Base-by-base conservation (phyloP, 1,284 basidiomycete genomes). In the Macrocystidia cucumis region DNA sequence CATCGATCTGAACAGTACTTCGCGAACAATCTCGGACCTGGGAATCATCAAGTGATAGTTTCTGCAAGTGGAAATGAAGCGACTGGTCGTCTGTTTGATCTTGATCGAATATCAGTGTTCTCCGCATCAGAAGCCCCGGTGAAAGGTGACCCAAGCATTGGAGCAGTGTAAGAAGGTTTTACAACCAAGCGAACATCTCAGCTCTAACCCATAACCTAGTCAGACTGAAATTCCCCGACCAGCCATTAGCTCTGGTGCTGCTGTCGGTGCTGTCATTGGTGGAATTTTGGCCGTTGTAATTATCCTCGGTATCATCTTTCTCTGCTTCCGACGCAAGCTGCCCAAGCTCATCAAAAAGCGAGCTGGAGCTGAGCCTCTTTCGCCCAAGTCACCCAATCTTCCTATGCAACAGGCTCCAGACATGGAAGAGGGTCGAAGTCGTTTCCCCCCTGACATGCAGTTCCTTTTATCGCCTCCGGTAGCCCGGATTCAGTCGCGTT, bases 31-130 rank as follows among this genome's bases (percentile, higher is more conserved):
- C 42, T 70, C n/a, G 59, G 53, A 17, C 24, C 53, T 17, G 49
- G 47, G 7, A 32, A 47, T 13, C 65, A 68, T 42, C 50, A 44
- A 20, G 41, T 71, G 19, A 50, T 55, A 0, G 42, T 67, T 17
- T 54, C 55, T 17, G 49, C 57, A 9, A 46, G 52, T 35, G 48
- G 50, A 16, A 42, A 50, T 34, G 32, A 33, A 25, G 50, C 48
- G 5, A 52, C 51, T 9, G 53, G 54, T 2, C 50, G 52, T 6
- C 67, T 62, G 44, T 52, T 67, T 27, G 66, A 67, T 41, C 38
- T 73, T 16, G 70, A 73, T 45, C 57, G 54, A 14, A 52, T 74
- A 27, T 51, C 49, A 9, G 56, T 71, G 4, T 64, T 53, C 46
- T 54, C 56, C 14, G 47, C 50, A n/a, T n/a, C n/a, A n/a, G n/a